These are phyloP conservation scores for Alternaria triticimaculans DNA, from an alignment of 2,329 filamentous ascomycete genomes.

Conservation along the genomic window DNA sequence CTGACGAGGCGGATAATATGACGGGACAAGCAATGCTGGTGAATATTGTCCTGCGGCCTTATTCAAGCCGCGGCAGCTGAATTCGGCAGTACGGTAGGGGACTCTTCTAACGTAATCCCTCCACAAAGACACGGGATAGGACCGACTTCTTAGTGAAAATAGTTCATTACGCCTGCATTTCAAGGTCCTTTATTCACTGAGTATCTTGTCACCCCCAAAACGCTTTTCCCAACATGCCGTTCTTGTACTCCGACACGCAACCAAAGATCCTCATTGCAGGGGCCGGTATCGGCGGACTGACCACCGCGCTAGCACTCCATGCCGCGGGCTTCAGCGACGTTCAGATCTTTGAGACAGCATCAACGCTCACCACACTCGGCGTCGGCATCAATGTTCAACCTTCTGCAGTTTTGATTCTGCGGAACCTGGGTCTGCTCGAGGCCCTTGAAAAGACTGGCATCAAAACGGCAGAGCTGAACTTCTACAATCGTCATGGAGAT, in stretches of 20 bases:
- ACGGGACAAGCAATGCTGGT: not conserved
- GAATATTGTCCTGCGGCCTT: not conserved
- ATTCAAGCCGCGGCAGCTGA: slow-evolving; percentile 9
- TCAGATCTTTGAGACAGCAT: slow-evolving; percentile 53
- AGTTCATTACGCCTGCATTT: not conserved
- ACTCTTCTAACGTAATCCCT: not conserved
- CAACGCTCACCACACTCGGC: slow-evolving; percentile 52
- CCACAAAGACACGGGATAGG: not conserved
- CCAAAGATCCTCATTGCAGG: slow-evolving; percentile 38
- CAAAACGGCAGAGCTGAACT: slow-evolving; percentile 54
- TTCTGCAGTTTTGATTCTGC: slow-evolving; percentile 54
- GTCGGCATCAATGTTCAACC: slow-evolving; percentile 58
- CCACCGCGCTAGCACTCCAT: slow-evolving; percentile 72
- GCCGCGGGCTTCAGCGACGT: slow-evolving; percentile 66
- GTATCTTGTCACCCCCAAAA: not conserved
- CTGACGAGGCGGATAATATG: not conserved
- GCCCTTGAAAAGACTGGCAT: slow-evolving; percentile 51
- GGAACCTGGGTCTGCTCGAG: slow-evolving; percentile 53
- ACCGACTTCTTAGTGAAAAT: not conserved
- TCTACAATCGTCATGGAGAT: slow-evolving; percentile 55
- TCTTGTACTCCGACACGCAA: slow-evolving; percentile 29
- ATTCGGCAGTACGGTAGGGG: slow-evolving; percentile 7
- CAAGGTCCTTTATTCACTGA: not conserved
- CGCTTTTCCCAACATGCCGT: slow-evolving; percentile 6
- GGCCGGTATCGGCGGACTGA: slow-evolving; percentile 77